phyloP scores from a whole-genome alignment of 345 rosid species.

The Lumnitzera racemosa region DNA sequence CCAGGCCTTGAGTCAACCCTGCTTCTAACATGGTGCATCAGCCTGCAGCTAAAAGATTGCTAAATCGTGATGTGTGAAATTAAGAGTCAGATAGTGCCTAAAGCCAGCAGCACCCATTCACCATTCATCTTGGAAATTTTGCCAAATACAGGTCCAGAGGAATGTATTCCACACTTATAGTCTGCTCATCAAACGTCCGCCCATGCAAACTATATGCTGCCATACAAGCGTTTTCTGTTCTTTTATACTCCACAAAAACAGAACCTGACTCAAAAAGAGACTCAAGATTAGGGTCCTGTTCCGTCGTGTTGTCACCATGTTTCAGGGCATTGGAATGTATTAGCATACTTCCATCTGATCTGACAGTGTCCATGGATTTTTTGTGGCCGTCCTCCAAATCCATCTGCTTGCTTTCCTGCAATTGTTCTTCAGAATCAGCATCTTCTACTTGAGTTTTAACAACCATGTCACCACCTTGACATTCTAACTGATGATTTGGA shows the following conservation, averaged over 20 bases:
- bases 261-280: slow-evolving; percentile 49
- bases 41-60: too few species aligned
- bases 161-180: slow-evolving; percentile 50
- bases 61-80: too few species aligned
- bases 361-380: slow-evolving; percentile 5
- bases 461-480: slow-evolving; percentile 9
- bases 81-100: too few species aligned
- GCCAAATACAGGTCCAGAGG: slow-evolving; percentile 43
- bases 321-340: neutral
- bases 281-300: slow-evolving; percentile 18
- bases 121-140: slow-evolving; percentile 37
- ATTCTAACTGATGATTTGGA: slow-evolving; percentile 19
- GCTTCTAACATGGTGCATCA: too few species aligned
- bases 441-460: slow-evolving; percentile 9
- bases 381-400: slow-evolving; percentile 16
- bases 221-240: slow-evolving; percentile 57
- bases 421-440: slow-evolving; percentile 9
- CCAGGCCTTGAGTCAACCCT: too few species aligned
- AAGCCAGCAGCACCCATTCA: neutral
- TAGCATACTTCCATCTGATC: neutral
- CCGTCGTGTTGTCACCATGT: slow-evolving; percentile 19
- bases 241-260: slow-evolving; percentile 68
- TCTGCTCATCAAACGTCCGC: slow-evolving; percentile 46
- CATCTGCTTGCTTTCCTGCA: slow-evolving; percentile 12
- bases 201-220: slow-evolving; percentile 81